phyloP scores from a whole-genome alignment of 192 early-diverging fungal species.

The Podila clonocystis region DNA sequence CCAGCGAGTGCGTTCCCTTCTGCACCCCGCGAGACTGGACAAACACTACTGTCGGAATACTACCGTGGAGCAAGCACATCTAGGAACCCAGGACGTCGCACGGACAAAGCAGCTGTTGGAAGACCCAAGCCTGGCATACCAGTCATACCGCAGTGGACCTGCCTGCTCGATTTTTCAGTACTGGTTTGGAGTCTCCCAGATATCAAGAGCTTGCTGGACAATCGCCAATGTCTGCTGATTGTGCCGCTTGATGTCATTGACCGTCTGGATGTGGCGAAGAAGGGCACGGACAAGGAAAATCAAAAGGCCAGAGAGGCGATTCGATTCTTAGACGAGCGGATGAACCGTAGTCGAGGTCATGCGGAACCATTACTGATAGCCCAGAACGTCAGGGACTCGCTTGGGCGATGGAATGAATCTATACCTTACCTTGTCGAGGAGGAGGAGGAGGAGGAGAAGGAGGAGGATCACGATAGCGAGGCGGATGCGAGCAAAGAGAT shows the following conservation, averaged over 20 bases:
- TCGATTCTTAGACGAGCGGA: conserved; percentile 54
- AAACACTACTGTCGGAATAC: conserved; percentile 31
- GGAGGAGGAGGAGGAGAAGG: conserved; percentile 27
- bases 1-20: neutral
- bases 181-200: conserved; percentile 57
- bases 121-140: neutral
- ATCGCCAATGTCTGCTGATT: conserved; percentile 56
- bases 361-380: conserved; percentile 53
- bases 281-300: conserved; percentile 60
- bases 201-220: conserved; percentile 57
- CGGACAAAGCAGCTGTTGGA: neutral
- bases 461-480: neutral
- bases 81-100: neutral
- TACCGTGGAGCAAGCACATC: conserved; percentile 10
- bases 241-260: conserved; percentile 67
- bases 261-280: conserved; percentile 62
- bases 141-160: conserved; percentile 19
- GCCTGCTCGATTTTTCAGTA: conserved; percentile 59
- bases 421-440: conserved; percentile 52
- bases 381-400: conserved; percentile 58
- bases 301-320: conserved; percentile 64
- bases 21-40: conserved; percentile 7
- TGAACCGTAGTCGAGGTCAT: conserved; percentile 23
- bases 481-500: conserved; percentile 6
- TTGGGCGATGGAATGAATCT: conserved; percentile 57